Percentiles rank a stretch among this genome's conserved stretches.
phyloP scores from a whole-genome alignment of 139 green algal genomes.

The Chlamydomonas sp. region DNA sequence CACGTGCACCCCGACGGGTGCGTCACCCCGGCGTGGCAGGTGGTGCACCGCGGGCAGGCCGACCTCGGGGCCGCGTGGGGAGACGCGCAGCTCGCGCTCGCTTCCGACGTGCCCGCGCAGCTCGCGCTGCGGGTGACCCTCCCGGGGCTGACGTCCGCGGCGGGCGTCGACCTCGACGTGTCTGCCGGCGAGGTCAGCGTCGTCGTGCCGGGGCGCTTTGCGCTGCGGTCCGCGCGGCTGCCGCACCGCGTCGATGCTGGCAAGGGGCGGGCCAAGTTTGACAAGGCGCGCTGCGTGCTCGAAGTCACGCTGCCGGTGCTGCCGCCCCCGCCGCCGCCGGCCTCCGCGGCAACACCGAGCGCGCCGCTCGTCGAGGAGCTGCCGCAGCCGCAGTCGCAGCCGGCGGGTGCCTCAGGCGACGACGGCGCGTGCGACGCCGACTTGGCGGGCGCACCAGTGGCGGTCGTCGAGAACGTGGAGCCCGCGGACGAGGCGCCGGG shows the following conservation, averaged over 20 bases:
- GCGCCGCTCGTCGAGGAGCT: not conserved
- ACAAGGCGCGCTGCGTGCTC: slow-evolving; percentile 41
- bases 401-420: not conserved
- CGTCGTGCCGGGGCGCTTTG: slow-evolving; percentile 21
- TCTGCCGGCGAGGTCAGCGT: not conserved
- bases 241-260: slow-evolving; percentile 37
- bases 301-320: slow-evolving; percentile 47
- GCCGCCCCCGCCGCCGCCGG: slow-evolving; percentile 17
- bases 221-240: slow-evolving; percentile 39
- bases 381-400: not conserved
- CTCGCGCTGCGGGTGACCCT: slow-evolving; percentile 48
- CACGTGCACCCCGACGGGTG: slow-evolving; percentile 25
- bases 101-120: slow-evolving; percentile 22
- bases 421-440: not conserved
- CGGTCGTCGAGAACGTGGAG: not conserved
- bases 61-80: slow-evolving; percentile 43
- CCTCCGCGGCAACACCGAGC: not conserved
- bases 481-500: not conserved
- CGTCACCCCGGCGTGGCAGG: slow-evolving; percentile 29
- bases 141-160: slow-evolving; percentile 32
- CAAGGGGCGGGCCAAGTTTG: slow-evolving; percentile 51
- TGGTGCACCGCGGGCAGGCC: slow-evolving; percentile 29
- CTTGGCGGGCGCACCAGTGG: not conserved
- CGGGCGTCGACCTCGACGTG: slow-evolving; percentile 45
- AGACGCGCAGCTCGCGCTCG: slow-evolving; percentile 14